Percentiles rank a stretch among this genome's conserved stretches.
Conservation (phyloP, 805 yeast species). For the Kluyveromyces dobzhanskii region DNA sequence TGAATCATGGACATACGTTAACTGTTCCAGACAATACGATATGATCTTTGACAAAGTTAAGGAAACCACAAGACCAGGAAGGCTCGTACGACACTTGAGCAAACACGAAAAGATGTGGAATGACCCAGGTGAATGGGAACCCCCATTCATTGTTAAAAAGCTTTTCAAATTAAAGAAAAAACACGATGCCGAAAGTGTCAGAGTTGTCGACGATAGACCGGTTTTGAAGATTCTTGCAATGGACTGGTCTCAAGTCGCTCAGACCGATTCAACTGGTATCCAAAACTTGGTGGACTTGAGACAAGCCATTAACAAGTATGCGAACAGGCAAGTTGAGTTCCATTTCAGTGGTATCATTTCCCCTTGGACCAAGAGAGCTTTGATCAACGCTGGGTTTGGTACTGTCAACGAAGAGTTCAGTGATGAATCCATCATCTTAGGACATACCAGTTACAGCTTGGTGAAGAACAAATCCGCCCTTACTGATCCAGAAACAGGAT, state of each 20-base stretch:
- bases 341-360: constrained; percentile 81
- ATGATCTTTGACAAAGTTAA: constrained; percentile 59
- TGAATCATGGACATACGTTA: constrained; percentile 77
- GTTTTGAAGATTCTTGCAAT: constrained; percentile 61
- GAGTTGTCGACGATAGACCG: constrained; percentile 47
- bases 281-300: constrained; percentile 72
- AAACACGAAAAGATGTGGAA: constrained; percentile 76
- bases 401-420: constrained; percentile 35
- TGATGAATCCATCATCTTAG: constrained; percentile 26
- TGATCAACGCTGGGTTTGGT: constrained; percentile 74
- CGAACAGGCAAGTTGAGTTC: constrained; percentile 78
- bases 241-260: constrained; percentile 72
- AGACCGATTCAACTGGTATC: constrained; percentile 70
- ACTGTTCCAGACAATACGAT: constrained; percentile 68
- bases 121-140: constrained; percentile 59
- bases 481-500: constrained; percentile 12
- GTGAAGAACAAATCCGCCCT: constrained; percentile 2
- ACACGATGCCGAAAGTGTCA: constrained; percentile 18
- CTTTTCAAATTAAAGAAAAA: constrained; percentile 15
- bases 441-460: constrained; percentile 27
- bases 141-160: constrained; percentile 26
- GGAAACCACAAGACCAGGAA: constrained; percentile 52
- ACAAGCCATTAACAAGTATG: constrained; percentile 60
- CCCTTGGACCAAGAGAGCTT: constrained; percentile 79
- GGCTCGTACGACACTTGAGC: constrained; percentile 26